Evolutionary conservation across 2,329 filamentous ascomycete species (phyloP).

Genomic region (Acephala macrosclerotiorum): DNA sequence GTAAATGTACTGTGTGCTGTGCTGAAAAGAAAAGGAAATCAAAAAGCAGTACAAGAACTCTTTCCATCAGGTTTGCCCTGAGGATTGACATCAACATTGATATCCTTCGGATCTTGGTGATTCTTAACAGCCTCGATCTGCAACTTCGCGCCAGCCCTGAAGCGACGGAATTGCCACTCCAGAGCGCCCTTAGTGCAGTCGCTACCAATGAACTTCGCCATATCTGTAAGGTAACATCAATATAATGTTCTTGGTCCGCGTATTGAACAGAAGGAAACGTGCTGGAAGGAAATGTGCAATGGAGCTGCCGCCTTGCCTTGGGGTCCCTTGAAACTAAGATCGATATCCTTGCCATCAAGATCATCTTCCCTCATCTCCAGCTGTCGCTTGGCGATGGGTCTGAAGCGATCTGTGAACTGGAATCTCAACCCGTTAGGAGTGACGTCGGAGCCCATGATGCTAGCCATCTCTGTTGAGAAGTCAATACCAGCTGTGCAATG

Average conservation of each 20-base stretch:
- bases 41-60: conserved; percentile 8
- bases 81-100: conserved; percentile 20
- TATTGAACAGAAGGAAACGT: conserved; percentile 1
- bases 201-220: conserved; percentile 23
- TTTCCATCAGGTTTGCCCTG: conserved; percentile 20
- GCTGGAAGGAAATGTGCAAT: background rate
- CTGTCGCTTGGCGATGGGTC: conserved; percentile 58
- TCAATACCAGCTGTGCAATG: conserved; percentile 15
- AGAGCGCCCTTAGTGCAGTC: conserved; percentile 42
- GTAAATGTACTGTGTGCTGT: conserved; percentile 21
- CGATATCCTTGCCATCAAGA: conserved; percentile 49
- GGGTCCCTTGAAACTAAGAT: conserved; percentile 29
- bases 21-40: conserved; percentile 10
- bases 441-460: conserved; percentile 36
- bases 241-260: conserved; percentile 3
- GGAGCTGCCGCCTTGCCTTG: conserved; percentile 14
- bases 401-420: conserved; percentile 47
- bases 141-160: conserved; percentile 60
- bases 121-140: conserved; percentile 52
- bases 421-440: conserved; percentile 32
- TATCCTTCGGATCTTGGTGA: conserved; percentile 50
- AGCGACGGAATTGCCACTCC: conserved; percentile 62
- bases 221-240: conserved; percentile 25
- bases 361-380: conserved; percentile 53
- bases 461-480: conserved; percentile 30